A percentile compares a stretch with the other conserved stretches of the same genome.
Conservation (phyloP, 2,329 filamentous ascomycete species). For the Colletotrichum sp. region DNA sequence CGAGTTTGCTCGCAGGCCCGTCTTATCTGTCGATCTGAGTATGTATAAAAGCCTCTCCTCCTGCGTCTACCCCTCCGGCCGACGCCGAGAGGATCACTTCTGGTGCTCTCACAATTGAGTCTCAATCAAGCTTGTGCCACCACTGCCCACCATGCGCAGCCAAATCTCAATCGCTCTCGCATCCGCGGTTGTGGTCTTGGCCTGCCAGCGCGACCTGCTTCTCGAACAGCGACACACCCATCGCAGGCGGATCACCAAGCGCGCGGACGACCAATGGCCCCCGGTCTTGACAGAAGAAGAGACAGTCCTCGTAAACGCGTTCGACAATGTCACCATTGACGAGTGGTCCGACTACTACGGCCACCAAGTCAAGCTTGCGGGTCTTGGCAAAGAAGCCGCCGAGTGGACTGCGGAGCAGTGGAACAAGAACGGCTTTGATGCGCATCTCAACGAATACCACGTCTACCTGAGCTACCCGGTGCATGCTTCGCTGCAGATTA, state of each 20-base stretch:
- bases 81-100: too few relatives aligned
- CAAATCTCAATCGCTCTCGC: slow-evolving; percentile 19
- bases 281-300: slow-evolving; percentile 37
- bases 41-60: background rate
- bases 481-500: slow-evolving; percentile 53
- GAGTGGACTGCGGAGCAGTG: slow-evolving; percentile 44
- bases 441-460: slow-evolving; percentile 53
- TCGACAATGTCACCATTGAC: slow-evolving; percentile 41
- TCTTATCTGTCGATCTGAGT: background rate
- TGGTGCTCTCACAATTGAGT: background rate
- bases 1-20: background rate
- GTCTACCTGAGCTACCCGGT: slow-evolving; percentile 67
- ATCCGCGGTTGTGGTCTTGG: slow-evolving; percentile 26
- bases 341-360: slow-evolving; percentile 45
- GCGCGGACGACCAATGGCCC: slow-evolving; percentile 36
- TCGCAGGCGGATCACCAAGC: slow-evolving; percentile 33
- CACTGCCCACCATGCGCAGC: background rate
- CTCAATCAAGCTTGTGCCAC: background rate
- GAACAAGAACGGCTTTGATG: slow-evolving; percentile 37
- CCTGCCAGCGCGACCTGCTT: slow-evolving; percentile 34
- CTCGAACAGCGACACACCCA: slow-evolving; percentile 32
- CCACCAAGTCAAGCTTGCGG: slow-evolving; percentile 42
- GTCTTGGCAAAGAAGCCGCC: slow-evolving; percentile 39
- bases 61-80: background rate
- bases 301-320: slow-evolving; percentile 37